A percentile compares a stretch with the other conserved stretches of the same genome.
These are phyloP conservation scores for Hsuehochloa calcarea DNA, from an alignment of 176 grass and related monocot species.

Conservation along the genomic window DNA sequence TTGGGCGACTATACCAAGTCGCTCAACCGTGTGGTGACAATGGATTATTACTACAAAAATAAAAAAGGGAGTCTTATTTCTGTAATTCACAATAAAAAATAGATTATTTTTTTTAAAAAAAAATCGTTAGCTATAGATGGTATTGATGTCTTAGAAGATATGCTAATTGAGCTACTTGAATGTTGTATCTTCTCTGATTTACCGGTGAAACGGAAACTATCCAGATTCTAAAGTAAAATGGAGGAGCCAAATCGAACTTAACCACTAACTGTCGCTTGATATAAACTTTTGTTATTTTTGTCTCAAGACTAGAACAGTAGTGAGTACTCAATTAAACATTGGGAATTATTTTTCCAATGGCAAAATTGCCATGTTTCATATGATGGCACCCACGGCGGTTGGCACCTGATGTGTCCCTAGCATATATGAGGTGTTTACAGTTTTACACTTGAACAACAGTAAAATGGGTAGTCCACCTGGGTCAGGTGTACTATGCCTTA, in stretches of 20 bases:
- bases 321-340: not conserved
- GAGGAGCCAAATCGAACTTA: not conserved
- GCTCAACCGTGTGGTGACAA: too few relatives aligned
- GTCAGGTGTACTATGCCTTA: not conserved
- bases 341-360: not conserved
- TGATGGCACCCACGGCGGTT: not conserved
- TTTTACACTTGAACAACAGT: not conserved
- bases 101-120: too few relatives aligned
- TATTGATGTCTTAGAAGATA: not conserved
- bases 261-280: not conserved
- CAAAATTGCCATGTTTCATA: not conserved
- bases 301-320: not conserved
- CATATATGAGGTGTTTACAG: not conserved
- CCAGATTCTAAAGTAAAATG: not conserved
- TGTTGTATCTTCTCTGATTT: not conserved
- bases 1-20: too few relatives aligned
- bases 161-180: not conserved
- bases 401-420: not conserved
- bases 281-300: not conserved
- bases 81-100: too few relatives aligned
- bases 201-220: not conserved
- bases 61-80: too few relatives aligned
- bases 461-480: not conserved
- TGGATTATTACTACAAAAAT: too few relatives aligned
- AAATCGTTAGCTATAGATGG: not conserved